Evolutionary conservation across 352 stramenopile genomes (phyloP).

Genomic region (Phytophthora pseudosyringae): DNA sequence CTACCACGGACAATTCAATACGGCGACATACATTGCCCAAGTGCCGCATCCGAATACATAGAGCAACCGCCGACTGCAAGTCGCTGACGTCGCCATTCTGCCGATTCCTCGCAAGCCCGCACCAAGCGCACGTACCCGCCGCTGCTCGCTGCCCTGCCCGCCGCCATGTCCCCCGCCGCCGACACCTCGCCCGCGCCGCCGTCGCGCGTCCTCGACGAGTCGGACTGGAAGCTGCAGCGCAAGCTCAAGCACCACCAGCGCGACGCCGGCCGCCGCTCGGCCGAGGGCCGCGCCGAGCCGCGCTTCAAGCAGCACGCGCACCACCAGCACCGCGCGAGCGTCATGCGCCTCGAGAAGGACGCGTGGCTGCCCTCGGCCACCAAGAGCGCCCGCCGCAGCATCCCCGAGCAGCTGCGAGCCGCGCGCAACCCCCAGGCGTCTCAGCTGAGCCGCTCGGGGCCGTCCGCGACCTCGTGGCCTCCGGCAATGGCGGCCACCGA

Average conservation of each 20-base stretch:
- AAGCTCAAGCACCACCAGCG: slow-evolving; percentile 78
- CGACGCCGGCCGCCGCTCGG: slow-evolving; percentile 48
- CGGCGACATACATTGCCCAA: slow-evolving; percentile 23
- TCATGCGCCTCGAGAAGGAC: slow-evolving; percentile 48
- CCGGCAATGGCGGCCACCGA: slow-evolving; percentile 30
- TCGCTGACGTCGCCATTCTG: slow-evolving; percentile 30
- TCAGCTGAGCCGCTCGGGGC: slow-evolving; percentile 55
- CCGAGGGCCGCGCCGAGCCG: slow-evolving; percentile 28
- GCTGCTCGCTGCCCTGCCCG: background rate
- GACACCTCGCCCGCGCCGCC: slow-evolving; percentile 19
- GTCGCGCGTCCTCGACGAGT: slow-evolving; percentile 37
- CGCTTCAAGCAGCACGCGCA: slow-evolving; percentile 52
- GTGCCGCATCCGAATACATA: slow-evolving; percentile 15
- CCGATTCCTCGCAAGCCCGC: slow-evolving; percentile 15
- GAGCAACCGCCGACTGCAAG: slow-evolving; percentile 13
- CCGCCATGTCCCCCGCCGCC: slow-evolving; percentile 37
- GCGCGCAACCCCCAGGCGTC: slow-evolving; percentile 4
- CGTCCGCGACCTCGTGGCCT: slow-evolving; percentile 64
- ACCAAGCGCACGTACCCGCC: slow-evolving; percentile 1
- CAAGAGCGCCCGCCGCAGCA: slow-evolving; percentile 39
- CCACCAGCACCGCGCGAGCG: slow-evolving; percentile 37
- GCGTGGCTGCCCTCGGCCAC: slow-evolving; percentile 38
- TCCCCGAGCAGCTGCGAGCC: slow-evolving; percentile 42
- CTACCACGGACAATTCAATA: slow-evolving; percentile 21
- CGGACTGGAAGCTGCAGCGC: slow-evolving; percentile 64